Evolutionary conservation across 495 filamentous ascomycete species (phyloP), one percentile per base, ranked within the genome.

Genomic region (Tuber aestivum): DNA sequence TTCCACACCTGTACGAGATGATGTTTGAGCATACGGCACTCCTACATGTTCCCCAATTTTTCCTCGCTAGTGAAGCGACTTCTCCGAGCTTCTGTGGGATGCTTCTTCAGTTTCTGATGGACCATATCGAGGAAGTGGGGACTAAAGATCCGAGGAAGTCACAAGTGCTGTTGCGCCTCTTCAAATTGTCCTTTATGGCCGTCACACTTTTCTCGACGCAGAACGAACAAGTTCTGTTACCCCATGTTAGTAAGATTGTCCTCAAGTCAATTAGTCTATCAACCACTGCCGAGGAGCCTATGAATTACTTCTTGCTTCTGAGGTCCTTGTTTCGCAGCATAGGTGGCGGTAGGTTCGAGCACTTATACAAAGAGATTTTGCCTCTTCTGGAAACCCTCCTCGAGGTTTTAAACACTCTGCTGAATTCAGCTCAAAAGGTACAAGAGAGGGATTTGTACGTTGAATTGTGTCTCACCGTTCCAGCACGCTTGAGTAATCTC

Each of bases 171-270:
- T 87, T 99, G 23, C 90, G 96, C 69, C 90, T 99, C 72, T 99
- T 99, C 87, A 99, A 99, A 85, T 87, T 99, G 69, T 97, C 94
- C 7, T 99, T 99, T 86, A 99, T 99, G 96, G 96, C 96, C 0
- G 96, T 99, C 41, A 98, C 96, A 0, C 85, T 99, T 16, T 99
- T 99, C 83, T 94, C 93, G 0, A 87, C 88, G 16, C 94, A 97
- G 83, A 99, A 99, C 81, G 96, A 99, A 83, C 92, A 93, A 81
- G 94, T 99, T 3, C 86, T 99, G 23, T 88, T 97, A 65, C 96
- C 96, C 0, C 96, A 98, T 84, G 95, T 99, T 69, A 91, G 94
- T 61, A 94, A 95, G 83, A 96, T 99, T 77, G 92, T 99, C 74
- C 97, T 94, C 41, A 92, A 96, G 83, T 97, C 94, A 20, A 97